Conservation (phyloP, 345 rosid species). For the Eucalyptus urophylla region DNA sequence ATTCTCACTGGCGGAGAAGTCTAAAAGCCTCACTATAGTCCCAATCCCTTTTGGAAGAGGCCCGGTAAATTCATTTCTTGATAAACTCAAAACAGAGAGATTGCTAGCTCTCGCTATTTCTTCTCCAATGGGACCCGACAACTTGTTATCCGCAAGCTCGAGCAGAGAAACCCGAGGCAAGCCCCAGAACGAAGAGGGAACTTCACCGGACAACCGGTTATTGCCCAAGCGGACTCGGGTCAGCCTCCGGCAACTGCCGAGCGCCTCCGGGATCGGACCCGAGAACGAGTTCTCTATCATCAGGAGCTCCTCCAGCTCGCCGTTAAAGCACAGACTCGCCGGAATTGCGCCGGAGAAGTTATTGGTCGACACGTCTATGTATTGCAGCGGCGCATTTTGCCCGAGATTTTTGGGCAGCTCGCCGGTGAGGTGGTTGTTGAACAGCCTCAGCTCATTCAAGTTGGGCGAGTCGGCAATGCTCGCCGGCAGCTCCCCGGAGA, state of each 20-base stretch:
- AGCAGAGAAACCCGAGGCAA: conserved; percentile 69
- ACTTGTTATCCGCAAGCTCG: conserved; percentile 48
- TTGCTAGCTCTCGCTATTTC: conserved; percentile 51
- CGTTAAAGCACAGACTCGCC: conserved; percentile 43
- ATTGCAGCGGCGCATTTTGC: conserved; percentile 56
- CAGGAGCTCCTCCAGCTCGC: conserved; percentile 65
- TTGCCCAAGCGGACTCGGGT: conserved; percentile 59
- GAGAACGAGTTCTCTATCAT: conserved; percentile 55
- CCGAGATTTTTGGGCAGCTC: conserved; percentile 66
- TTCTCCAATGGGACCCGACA: conserved; percentile 58
- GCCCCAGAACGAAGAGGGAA: conserved; percentile 83
- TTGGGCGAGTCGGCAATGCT: conserved; percentile 54
- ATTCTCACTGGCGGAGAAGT: conserved; percentile 54
- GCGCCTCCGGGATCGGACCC: conserved; percentile 50
- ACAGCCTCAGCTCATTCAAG: conserved; percentile 75
- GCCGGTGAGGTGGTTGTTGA: conserved; percentile 55
- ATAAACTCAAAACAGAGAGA: conserved; percentile 50
- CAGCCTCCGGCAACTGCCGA: conserved; percentile 51
- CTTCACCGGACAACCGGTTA: conserved; percentile 65
- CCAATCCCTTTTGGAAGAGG: conserved; percentile 73
- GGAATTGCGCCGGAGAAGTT: conserved; percentile 59
- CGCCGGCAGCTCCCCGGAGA: conserved; percentile 59
- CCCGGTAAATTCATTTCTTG: conserved; percentile 60
- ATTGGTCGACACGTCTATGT: conserved; percentile 74
- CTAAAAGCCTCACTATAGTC: conserved; percentile 28